Base-by-base conservation (phyloP, 1,139 yeast genomes). In the Yamadazyma songkhlaensis region DNA sequence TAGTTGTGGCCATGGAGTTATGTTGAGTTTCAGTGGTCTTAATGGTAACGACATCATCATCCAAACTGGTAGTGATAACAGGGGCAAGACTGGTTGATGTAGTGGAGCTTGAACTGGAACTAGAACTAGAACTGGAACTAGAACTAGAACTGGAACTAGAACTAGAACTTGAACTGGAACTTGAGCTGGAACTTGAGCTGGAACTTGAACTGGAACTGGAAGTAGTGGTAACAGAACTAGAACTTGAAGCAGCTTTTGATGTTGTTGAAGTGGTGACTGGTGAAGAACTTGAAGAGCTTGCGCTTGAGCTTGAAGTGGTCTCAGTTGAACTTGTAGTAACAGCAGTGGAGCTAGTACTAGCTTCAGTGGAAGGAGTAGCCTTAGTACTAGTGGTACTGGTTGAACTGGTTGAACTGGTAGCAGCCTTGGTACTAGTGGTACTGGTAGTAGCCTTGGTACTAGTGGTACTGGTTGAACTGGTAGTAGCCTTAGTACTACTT, bases 1-100 rank as follows among this genome's bases (percentile, higher is more conserved):
- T 37, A 12, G 49, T 45, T 7, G 38, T 35, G 9, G 9, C 29
- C n/a, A 32, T 28, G 13, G 44, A 31, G 28, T 41, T 43, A 4
- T 38, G 37, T 7, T 22, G 15, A 7, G 43, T 37, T 10, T 3
- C 15, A 9, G 34, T 32, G 6, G 25, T 6, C 17, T 29, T 26
- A 14, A 25, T 20, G 2, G 34, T 17, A 3, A 29, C 34, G 3
- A 25, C 25, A 15, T 26, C 31, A 28, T 29, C 31, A 17, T 38
- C 36, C 6, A 37, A 28, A 9, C 39, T 22, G 8, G 41, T 29
- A 6, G 45, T 35, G 8, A 39, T 17, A 6, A 36, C 27, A 12
- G 43, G 27, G 10, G 50, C 20, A 2, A 44, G 24, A 9, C 8
- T 15, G 14, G 15, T 7, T 6, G 32, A n/a, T n/a, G 24, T 20